Evolutionary conservation across 257 asterid genomes (phyloP).

Genomic region (Solanum lycopersicoides): DNA sequence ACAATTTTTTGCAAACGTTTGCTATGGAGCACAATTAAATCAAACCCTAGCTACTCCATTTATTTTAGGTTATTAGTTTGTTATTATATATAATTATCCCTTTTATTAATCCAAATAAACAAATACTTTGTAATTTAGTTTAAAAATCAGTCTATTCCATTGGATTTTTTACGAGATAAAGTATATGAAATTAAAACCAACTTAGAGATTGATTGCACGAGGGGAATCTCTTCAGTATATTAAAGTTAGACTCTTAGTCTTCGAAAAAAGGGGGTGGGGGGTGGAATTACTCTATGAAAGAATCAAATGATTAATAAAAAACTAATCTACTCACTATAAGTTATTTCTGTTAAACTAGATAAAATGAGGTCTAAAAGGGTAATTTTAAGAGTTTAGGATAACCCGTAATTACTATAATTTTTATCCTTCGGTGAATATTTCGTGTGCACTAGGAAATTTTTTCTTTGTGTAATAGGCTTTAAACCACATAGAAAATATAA

Average conservation of each 20-base stretch:
- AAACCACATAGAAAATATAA: too few relatives aligned
- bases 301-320: not conserved
- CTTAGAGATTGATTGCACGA: not conserved
- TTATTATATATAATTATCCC: too few relatives aligned
- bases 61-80: too few relatives aligned
- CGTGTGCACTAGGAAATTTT: too few relatives aligned
- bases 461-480: too few relatives aligned
- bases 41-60: too few relatives aligned
- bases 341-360: not conserved
- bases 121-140: not conserved
- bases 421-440: accelerated
- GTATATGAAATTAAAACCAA: not conserved
- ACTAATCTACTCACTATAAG: not conserved
- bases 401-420: accelerated
- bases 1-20: too few relatives aligned
- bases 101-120: not conserved
- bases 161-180: not conserved
- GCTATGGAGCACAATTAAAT: too few relatives aligned
- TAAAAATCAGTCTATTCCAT: not conserved
- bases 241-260: not conserved
- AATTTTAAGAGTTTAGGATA: not conserved
- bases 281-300: not conserved
- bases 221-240: not conserved
- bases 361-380: not conserved
- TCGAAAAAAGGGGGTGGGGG: too few relatives aligned